phyloP scores from a whole-genome alignment of 2,329 filamentous ascomycete genomes.

The Penicillium sp. region DNA sequence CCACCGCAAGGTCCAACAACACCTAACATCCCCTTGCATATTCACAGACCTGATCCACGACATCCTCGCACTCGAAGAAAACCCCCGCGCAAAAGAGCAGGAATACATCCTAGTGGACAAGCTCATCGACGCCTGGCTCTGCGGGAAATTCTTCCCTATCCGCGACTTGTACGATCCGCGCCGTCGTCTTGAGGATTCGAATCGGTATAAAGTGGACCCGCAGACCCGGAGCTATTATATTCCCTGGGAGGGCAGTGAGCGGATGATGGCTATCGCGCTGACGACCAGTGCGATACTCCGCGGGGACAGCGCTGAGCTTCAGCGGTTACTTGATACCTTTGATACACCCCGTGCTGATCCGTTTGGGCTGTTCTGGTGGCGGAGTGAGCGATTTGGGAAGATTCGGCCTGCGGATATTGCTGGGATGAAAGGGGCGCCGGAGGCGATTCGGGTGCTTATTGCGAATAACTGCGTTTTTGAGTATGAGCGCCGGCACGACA shows the following conservation, averaged over 20 bases:
- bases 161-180: neutral
- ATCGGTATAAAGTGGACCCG: neutral
- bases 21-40: neutral
- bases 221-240: too few relatives aligned
- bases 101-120: neutral
- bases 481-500: neutral
- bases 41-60: neutral
- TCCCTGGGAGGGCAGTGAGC: neutral
- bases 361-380: neutral
- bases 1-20: neutral
- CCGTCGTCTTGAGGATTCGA: neutral
- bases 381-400: neutral
- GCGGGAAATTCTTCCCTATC: neutral
- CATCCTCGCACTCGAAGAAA: neutral
- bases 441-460: neutral
- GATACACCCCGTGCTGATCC: neutral
- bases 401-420: neutral
- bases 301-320: neutral
- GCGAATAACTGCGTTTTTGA: neutral
- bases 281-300: neutral
- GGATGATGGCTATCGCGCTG: neutral
- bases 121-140: neutral
- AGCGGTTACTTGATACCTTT: neutral
- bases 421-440: neutral
- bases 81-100: neutral